These are phyloP conservation scores for Akanthomyces dipterigenus DNA, from an alignment of 2,329 filamentous ascomycete species.

Conservation along the genomic window DNA sequence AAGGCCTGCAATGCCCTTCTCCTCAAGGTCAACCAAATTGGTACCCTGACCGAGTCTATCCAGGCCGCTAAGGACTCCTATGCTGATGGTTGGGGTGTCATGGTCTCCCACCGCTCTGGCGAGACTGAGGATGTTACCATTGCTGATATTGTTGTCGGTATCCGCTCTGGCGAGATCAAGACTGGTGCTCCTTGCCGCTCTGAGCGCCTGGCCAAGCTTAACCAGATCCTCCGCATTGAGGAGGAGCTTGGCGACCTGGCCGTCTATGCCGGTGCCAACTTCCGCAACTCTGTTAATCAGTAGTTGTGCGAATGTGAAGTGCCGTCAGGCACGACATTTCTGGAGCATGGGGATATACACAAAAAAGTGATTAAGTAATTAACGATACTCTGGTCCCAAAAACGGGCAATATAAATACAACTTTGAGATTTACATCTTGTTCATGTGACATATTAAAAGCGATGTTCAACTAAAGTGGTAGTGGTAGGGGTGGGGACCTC, in stretches of 20 bases:
- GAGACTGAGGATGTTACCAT: conserved; percentile 99
- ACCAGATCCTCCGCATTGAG: conserved; percentile 99
- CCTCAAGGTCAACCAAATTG: conserved; percentile 99
- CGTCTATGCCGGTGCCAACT: conserved; percentile 84
- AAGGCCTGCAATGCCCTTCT: conserved; percentile 98
- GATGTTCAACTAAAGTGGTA: not conserved
- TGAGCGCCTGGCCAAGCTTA: conserved; percentile 98
- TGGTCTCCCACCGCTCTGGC: conserved; percentile 98
- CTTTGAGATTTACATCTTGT: not conserved
- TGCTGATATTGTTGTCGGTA: conserved; percentile 93
- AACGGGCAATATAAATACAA: not conserved
- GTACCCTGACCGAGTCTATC: conserved; percentile 96
- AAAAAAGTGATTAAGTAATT: not conserved
- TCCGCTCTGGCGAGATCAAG: conserved; percentile 97
- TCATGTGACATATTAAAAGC: not conserved
- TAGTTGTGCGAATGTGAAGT: conserved; percentile 40
- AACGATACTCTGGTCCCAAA: not conserved
- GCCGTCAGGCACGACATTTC: not conserved
- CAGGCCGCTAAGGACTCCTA: conserved; percentile 99
- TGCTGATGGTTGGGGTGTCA: conserved; percentile 93
- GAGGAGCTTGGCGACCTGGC: conserved; percentile 93
- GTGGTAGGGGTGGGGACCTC: not conserved
- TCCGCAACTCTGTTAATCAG: conserved; percentile 85
- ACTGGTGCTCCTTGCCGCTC: conserved; percentile 93
- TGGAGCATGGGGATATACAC: not conserved